Conservation (phyloP, 306 rosid genomes). For the Quillaja saponaria region DNA sequence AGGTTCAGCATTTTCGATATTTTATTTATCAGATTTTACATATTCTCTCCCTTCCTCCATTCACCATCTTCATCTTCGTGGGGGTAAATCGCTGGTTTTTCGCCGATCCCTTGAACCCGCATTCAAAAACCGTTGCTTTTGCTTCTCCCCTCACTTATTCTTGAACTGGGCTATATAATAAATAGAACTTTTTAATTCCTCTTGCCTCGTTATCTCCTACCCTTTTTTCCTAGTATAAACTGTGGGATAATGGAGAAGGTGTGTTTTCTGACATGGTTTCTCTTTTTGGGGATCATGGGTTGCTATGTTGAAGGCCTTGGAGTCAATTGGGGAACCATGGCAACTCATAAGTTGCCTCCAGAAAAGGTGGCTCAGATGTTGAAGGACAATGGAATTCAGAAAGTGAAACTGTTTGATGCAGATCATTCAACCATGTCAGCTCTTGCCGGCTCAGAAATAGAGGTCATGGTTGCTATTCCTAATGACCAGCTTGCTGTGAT, state of each 20-base stretch:
- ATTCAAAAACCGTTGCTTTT: slow-evolving; percentile 43
- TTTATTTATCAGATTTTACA: background rate
- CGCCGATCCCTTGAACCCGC: slow-evolving; percentile 40
- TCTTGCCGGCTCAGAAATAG: slow-evolving; percentile 68
- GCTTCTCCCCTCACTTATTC: background rate
- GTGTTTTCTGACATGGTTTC: slow-evolving; percentile 34
- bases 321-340: slow-evolving; percentile 94
- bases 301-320: slow-evolving; percentile 71
- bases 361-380: slow-evolving; percentile 75
- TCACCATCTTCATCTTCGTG: slow-evolving; percentile 34
- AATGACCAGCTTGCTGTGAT: slow-evolving; percentile 75
- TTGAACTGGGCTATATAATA: background rate
- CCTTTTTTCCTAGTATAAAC: background rate
- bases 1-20: background rate
- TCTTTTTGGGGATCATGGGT: slow-evolving; percentile 42
- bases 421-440: slow-evolving; percentile 75
- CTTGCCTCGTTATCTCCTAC: background rate
- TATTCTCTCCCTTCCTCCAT: background rate
- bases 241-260: slow-evolving; percentile 37
- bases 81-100: slow-evolving; percentile 37
- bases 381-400: slow-evolving; percentile 80
- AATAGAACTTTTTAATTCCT: background rate
- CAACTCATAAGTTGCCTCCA: slow-evolving; percentile 75
- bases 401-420: slow-evolving; percentile 92
- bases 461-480: slow-evolving; percentile 97